Evolutionary conservation across 257 asterid genomes (phyloP).

Genomic region (Marsdenia floribunda): DNA sequence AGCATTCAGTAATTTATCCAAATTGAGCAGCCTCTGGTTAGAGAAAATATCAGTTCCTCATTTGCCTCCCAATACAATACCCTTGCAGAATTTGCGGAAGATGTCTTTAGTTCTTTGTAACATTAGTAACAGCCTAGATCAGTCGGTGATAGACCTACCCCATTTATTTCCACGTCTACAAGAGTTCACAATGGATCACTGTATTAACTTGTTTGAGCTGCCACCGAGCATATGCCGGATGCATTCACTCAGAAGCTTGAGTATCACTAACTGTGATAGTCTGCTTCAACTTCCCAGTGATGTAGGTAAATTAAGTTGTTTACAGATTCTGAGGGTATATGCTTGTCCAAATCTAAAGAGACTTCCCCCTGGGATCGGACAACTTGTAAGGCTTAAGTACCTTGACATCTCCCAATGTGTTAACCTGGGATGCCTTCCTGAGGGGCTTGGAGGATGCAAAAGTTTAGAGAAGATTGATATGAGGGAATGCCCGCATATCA

Average conservation of each 20-base stretch:
- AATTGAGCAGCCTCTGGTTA: conserved; percentile 82
- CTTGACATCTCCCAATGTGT: conserved; percentile 76
- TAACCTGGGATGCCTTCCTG: conserved; percentile 61
- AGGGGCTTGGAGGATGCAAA: conserved; percentile 56
- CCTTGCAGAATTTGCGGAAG: conserved; percentile 53
- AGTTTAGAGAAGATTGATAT: conserved; percentile 79
- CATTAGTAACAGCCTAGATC: conserved; percentile 41
- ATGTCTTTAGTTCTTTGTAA: conserved; percentile 70
- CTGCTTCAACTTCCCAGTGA: conserved; percentile 60
- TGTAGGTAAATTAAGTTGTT: conserved; percentile 40
- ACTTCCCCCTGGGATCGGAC: conserved; percentile 51
- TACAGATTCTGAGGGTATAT: conserved; percentile 55
- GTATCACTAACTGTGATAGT: conserved; percentile 80
- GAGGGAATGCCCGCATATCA: conserved; percentile 70
- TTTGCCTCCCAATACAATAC: conserved; percentile 52
- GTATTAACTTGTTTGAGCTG: conserved; percentile 61
- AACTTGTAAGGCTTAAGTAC: conserved; percentile 47
- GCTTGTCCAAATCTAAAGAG: conserved; percentile 68
- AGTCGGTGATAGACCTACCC: conserved; percentile 43
- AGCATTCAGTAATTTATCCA: conserved; percentile 51
- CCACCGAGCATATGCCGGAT: conserved; percentile 59
- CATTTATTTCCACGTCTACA: conserved; percentile 68
- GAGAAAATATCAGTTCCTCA: conserved; percentile 62
- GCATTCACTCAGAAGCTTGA: conserved; percentile 55
- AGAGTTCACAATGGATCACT: conserved; percentile 82